Evolutionary conservation across 345 rosid species (phyloP).

Genomic region (Melaleuca alternifolia): DNA sequence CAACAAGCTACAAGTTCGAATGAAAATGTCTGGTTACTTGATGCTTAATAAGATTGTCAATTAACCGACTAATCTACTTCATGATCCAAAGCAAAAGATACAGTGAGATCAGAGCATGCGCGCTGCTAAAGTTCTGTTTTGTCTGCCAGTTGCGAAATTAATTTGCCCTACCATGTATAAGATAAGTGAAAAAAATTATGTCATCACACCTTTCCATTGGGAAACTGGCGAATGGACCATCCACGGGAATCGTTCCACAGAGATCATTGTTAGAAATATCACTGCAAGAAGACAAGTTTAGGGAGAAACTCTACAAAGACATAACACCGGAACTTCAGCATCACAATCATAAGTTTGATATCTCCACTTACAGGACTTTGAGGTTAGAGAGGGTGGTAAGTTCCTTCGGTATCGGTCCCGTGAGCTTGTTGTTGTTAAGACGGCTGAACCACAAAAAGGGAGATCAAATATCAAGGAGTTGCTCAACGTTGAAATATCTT

Average conservation of each 20-base stretch:
- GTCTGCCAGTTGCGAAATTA: not conserved
- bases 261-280: conserved; percentile 62
- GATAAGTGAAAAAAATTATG: not conserved
- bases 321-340: not conserved
- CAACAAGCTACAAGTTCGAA: not conserved
- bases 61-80: not conserved
- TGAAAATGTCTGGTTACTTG: not conserved
- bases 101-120: not conserved
- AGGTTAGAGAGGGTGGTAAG: conserved; percentile 43
- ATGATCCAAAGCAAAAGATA: not conserved
- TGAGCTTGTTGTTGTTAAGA: conserved; percentile 52
- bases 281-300: conserved; percentile 10
- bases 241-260: conserved; percentile 67
- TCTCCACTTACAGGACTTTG: conserved; percentile 45
- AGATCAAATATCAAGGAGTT: not conserved
- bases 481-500: not conserved
- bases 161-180: not conserved
- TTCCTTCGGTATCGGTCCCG: conserved; percentile 57
- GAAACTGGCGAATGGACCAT: conserved; percentile 54
- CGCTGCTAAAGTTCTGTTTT: not conserved
- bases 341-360: not conserved
- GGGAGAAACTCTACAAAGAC: not conserved
- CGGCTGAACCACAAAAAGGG: conserved; percentile 23
- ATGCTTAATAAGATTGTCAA: not conserved
- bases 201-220: conserved; percentile 41